Percentiles rank a stretch among this genome's conserved stretches.
Conservation (phyloP, 257 asterid species). For the Solanum sejunctum region DNA sequence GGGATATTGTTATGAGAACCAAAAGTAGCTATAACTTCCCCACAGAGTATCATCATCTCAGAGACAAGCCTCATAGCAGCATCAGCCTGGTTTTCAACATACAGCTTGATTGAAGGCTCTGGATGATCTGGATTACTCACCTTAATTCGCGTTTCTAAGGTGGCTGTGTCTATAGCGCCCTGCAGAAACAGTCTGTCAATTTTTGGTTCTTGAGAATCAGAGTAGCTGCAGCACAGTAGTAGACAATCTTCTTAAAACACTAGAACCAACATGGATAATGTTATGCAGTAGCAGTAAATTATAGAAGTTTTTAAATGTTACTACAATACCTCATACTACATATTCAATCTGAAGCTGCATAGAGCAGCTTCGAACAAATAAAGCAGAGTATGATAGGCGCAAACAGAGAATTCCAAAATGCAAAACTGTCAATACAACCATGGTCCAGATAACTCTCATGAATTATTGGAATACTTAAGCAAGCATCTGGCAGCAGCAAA, state of each 20-base stretch:
- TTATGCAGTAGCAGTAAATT: not conserved
- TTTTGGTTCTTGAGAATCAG: not conserved
- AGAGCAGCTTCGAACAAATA: not conserved
- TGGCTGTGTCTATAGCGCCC: conserved; percentile 88
- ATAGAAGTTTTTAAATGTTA: not conserved
- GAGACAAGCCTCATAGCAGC: conserved; percentile 94
- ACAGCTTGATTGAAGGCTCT: conserved; percentile 78
- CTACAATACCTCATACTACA: not conserved
- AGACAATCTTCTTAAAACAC: not conserved
- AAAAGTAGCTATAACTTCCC: conserved; percentile 86
- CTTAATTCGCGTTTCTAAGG: conserved; percentile 68
- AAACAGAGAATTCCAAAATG: not conserved
- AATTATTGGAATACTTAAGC: not conserved
- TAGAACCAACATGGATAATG: not conserved
- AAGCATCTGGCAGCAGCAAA: not conserved
- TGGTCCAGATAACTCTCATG: not conserved
- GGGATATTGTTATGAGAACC: conserved; percentile 65
- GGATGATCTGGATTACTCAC: conserved; percentile 83
- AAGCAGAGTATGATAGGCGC: not conserved
- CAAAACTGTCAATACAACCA: not conserved
- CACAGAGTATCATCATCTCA: conserved; percentile 98
- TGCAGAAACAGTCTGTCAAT: conserved; percentile 18
- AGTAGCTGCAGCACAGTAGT: not conserved
- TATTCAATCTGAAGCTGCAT: not conserved
- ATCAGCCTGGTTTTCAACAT: conserved; percentile 86